These are phyloP conservation scores for Botrytis pseudocinerea DNA, from an alignment of 2,329 filamentous ascomycete genomes.

Conservation along the genomic window DNA sequence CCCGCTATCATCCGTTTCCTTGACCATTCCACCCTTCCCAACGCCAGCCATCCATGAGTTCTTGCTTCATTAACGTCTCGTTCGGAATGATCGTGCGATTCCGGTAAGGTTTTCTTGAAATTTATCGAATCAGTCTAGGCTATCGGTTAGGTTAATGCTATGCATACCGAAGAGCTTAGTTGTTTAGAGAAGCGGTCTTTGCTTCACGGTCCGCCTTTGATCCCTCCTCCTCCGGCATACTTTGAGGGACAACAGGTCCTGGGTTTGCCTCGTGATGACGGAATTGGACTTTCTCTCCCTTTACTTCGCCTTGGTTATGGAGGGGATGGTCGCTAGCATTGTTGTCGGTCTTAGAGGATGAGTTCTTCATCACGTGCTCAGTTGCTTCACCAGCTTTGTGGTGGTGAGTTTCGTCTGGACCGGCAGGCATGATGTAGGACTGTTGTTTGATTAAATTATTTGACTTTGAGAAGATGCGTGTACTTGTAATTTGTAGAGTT, in stretches of 20 bases:
- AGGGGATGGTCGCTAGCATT: conserved; percentile 43
- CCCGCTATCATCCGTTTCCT: background rate
- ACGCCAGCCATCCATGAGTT: conserved; percentile 13
- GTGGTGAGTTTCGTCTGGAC: conserved; percentile 43
- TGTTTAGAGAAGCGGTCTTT: conserved; percentile 19
- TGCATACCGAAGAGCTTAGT: conserved; percentile 35
- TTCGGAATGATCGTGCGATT: background rate
- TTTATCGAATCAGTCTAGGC: conserved; percentile 9
- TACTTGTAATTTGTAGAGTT: background rate
- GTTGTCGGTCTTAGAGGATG: conserved; percentile 42
- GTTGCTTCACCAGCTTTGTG: conserved; percentile 38
- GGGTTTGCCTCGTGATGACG: conserved; percentile 56
- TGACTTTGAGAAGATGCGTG: background rate
- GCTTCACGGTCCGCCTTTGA: conserved; percentile 68
- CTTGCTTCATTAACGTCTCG: conserved; percentile 7
- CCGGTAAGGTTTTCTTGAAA: background rate
- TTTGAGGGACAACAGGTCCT: conserved; percentile 57
- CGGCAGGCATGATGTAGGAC: conserved; percentile 42
- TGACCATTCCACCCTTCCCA: background rate
- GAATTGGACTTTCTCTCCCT: conserved; percentile 51
- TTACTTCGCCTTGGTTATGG: conserved; percentile 43
- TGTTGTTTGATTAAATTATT: conserved; percentile 18
- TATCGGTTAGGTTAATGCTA: background rate
- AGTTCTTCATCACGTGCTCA: conserved; percentile 44
- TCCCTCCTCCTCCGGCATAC: conserved; percentile 58